Evolutionary conservation across 1,284 basidiomycete genomes (phyloP), one percentile per base, ranked within the genome.

Genomic region (Abortiporus biennis): DNA sequence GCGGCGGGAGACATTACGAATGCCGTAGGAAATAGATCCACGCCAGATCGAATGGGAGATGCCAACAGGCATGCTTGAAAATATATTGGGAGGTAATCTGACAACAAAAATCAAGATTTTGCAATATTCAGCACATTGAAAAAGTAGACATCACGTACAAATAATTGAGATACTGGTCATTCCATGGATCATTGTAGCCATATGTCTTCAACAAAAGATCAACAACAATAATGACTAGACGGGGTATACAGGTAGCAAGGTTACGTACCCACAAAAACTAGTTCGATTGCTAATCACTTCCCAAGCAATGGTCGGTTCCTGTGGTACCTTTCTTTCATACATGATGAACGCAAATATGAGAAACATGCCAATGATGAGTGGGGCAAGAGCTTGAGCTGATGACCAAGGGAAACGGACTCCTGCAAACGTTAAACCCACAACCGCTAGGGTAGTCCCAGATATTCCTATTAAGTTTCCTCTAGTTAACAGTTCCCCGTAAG

Each of bases 51-150:
- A 16, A 54, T 45, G 1, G 58, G 53, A 1, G 48, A 51, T 2
- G 54, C 47, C 50, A 59, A 39, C 52, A 61, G 47, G 41, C 59
- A 56, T 1, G 63, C 61, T 47, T 71, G 67, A 51, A 67, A 68
- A 53, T 63, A 72, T 1, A 65, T 54, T 1, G 63, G 62, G 1
- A 67, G 43, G 38, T 65, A 65, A 35, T 58, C 62, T 63, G 44
- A 17, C n/a, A 17, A 20, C 11, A 20, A 30, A 11, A 4, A 21
- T 42, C 21, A 33, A 32, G 8, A 8, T 8, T 9, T 23, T 22
- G 31, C 12, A n/a, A 12, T 9, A 13, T 21, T 23, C n/a, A 29
- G 21, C 22, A 23, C 5, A 21, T 15, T 11, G 15, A 2, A 23
- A 13, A n/a, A n/a, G n/a, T n/a, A 11, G 40, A 30, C 20, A 13